Base-by-base conservation (phyloP, 768 basidiomycete species). In the Chalciporus pseudorubinellus region DNA sequence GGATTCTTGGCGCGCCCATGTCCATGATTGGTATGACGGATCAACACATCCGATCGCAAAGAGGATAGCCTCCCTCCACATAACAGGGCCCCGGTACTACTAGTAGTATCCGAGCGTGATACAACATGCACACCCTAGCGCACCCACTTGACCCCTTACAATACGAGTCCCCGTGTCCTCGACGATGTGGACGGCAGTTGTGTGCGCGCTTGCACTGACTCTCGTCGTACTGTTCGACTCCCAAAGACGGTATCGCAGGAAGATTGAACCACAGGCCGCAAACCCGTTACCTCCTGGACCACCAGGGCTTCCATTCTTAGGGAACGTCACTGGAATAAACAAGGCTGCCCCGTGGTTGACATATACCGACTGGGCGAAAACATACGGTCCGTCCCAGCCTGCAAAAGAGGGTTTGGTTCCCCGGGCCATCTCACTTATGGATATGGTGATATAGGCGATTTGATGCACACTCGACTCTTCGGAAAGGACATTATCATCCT, bases 401-500 rank as follows among this genome's bases (percentile, higher is more conserved):
- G n/a, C 16, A 31, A 50, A 2, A n/a, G 22, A 6, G 47, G 24
- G 4, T 4, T 3, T 7, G 24, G 24, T 7, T 24, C 24, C 24
- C 46, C 49, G 21, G 26, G 11, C 14, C 31, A 13, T n/a, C 22
- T 18, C 33, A 41, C 31, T 28, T 43, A 28, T 43, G 20, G 11
- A 18, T 4, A 36, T 14, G 42, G 24, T 4, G 3, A 12, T 22
- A 20, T 28, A 72, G 69, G 71, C 3, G 59, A 72, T 3, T 58
- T 82, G 14, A 71, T 80, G 20, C 74, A 72, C 16, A 72, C 77
- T 48, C 70, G 69, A 22, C 60, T 77, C 11, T 73, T 77, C 50
- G 79, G 76, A 50, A 66, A 69, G 18, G 65, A 64, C 14, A 68
- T 73, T 24, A 63, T 81, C 31, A 61, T 81, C 45, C 59, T 81